These are phyloP conservation scores for Pseudogymnoascus sp. DNA, from an alignment of 2,329 filamentous ascomycete species.

Conservation along the genomic window DNA sequence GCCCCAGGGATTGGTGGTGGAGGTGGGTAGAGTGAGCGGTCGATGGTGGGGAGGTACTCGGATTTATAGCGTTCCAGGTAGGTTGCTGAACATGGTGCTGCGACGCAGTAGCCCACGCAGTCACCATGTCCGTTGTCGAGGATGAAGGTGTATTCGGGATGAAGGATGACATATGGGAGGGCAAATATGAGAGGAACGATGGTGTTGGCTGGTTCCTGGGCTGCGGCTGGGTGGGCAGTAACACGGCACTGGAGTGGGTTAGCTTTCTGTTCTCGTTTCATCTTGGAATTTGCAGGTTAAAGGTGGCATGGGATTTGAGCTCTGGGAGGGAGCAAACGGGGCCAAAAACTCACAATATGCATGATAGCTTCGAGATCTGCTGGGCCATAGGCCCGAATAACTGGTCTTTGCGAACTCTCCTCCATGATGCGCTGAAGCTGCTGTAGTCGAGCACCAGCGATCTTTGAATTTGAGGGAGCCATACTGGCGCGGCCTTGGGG, in stretches of 20 bases:
- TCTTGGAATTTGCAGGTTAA: not conserved
- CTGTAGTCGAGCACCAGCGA: not conserved
- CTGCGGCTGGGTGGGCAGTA: conserved; percentile 1
- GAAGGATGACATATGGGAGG: conserved; percentile 2
- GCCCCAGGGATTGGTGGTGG: not conserved
- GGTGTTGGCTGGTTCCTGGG: conserved; percentile 4
- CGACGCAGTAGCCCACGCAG: not conserved
- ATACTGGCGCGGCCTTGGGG: conserved; percentile 6
- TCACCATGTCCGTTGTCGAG: conserved; percentile 2
- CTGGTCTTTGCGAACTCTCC: not conserved
- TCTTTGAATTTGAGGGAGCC: conserved; percentile 7
- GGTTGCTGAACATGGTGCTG: not conserved
- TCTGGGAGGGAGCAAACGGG: not conserved
- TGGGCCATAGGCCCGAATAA: not conserved
- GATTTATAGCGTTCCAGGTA: not conserved
- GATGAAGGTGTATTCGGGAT: conserved; percentile 1
- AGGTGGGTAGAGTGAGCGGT: not conserved
- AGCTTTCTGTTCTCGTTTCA: not conserved
- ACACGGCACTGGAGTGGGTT: not conserved
- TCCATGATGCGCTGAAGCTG: conserved; percentile 3
- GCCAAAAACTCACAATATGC: not conserved
- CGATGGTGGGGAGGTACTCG: conserved; percentile 1
- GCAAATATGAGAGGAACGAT: conserved; percentile 9
- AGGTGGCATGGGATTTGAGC: not conserved
- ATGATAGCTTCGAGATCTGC: not conserved